phyloP scores from a whole-genome alignment of 805 yeast species.

The Sugiyamaella mastotermitis region DNA sequence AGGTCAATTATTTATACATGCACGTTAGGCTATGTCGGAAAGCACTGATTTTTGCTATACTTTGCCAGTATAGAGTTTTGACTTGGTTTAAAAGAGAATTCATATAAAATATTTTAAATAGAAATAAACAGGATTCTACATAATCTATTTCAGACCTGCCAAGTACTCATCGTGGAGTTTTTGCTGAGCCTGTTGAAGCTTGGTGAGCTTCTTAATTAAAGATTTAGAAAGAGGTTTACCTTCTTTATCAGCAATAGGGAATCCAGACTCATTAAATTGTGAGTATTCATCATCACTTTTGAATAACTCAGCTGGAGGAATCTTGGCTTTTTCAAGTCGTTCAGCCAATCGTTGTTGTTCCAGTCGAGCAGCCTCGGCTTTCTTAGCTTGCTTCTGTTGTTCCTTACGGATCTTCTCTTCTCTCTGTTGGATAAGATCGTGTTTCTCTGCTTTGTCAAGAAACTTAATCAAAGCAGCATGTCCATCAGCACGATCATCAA shows the following conservation, averaged over 20 bases:
- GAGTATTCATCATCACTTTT: constrained; percentile 47
- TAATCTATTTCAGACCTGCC: constrained; percentile 5
- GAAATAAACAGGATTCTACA: background rate
- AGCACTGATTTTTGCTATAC: background rate
- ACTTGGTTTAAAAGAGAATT: background rate
- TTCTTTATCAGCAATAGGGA: constrained; percentile 67
- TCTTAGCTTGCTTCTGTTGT: constrained; percentile 52
- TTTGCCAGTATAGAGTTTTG: background rate
- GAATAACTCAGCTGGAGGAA: constrained; percentile 71
- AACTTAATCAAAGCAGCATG: constrained; percentile 81
- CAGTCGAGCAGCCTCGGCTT: constrained; percentile 33
- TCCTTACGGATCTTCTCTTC: constrained; percentile 50
- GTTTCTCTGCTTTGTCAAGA: constrained; percentile 60
- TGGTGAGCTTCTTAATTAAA: constrained; percentile 71
- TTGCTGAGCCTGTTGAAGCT: constrained; percentile 73
- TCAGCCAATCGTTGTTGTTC: constrained; percentile 44
- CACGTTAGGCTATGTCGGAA: no score
- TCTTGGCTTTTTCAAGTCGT: constrained; percentile 64
- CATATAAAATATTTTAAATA: background rate
- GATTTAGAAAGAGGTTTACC: constrained; percentile 81
- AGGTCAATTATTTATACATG: no score
- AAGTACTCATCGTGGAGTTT: constrained; percentile 69
- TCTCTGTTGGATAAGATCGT: constrained; percentile 52
- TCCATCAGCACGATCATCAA: constrained; percentile 81
- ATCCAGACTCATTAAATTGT: constrained; percentile 80